phyloP scores from a whole-genome alignment of 1,139 yeast genomes.

The Casaregolazyma lundiana region DNA sequence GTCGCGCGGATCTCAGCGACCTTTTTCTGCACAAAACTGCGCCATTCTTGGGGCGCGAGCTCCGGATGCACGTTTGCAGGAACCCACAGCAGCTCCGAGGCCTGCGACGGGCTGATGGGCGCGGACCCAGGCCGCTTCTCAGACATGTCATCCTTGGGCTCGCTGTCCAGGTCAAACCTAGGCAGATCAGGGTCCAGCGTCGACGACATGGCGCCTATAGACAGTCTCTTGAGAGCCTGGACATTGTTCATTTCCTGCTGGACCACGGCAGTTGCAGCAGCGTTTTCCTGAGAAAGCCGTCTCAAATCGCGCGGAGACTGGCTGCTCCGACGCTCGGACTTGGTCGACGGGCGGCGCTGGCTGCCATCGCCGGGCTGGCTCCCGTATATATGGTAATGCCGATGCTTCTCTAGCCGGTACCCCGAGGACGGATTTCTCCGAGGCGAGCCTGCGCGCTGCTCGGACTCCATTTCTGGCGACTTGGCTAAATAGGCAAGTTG shows the following conservation, averaged over 20 bases:
- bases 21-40: conserved; percentile 72
- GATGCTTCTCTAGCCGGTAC: not conserved
- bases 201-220: conserved; percentile 39
- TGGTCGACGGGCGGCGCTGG: not conserved
- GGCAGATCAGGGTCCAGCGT: conserved; percentile 46
- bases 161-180: conserved; percentile 7
- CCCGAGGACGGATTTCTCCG: not conserved
- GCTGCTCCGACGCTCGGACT: not conserved
- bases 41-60: conserved; percentile 86
- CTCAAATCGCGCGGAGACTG: conserved; percentile 6
- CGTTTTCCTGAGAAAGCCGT: conserved; percentile 14
- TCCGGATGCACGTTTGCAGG: conserved; percentile 94
- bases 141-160: not conserved
- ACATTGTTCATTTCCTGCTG: conserved; percentile 47
- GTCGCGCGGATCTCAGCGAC: conserved; percentile 64
- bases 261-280: conserved; percentile 38
- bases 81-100: conserved; percentile 63
- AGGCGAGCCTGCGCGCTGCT: not conserved
- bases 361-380: not conserved
- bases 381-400: not conserved
- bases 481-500: not conserved
- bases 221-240: conserved; percentile 44
- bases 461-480: conserved; percentile 2
- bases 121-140: conserved; percentile 1
- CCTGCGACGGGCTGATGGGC: conserved; percentile 26